Evolutionary conservation across 2,329 filamentous ascomycete genomes (phyloP).

Genomic region (Fusarium coicis): DNA sequence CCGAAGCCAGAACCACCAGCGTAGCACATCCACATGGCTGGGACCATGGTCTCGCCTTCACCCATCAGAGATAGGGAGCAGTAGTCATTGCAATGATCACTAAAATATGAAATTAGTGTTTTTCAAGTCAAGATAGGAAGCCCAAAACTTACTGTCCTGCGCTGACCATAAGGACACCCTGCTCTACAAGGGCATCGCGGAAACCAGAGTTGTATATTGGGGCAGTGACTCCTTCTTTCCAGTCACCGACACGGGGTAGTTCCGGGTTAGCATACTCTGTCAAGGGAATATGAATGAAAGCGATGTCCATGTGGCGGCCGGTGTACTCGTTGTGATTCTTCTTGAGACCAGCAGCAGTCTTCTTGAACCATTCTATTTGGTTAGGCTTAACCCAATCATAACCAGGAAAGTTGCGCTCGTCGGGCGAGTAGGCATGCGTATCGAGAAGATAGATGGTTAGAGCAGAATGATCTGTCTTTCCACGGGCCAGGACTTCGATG

Average conservation of each 20-base stretch:
- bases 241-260: slow-evolving; percentile 72
- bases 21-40: slow-evolving; percentile 97
- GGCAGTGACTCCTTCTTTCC: slow-evolving; percentile 86
- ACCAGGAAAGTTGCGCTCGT: slow-evolving; percentile 87
- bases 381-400: slow-evolving; percentile 97
- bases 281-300: slow-evolving; percentile 96
- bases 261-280: slow-evolving; percentile 81
- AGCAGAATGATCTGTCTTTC: slow-evolving; percentile 84
- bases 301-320: slow-evolving; percentile 92
- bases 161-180: slow-evolving; percentile 87
- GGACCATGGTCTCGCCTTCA: slow-evolving; percentile 60
- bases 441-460: slow-evolving; percentile 95
- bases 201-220: slow-evolving; percentile 94
- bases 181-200: slow-evolving; percentile 85
- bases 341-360: slow-evolving; percentile 78
- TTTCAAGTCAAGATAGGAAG: background rate
- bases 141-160: slow-evolving; percentile 82
- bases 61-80: slow-evolving; percentile 73
- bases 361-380: slow-evolving; percentile 94
- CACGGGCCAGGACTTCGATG: slow-evolving; percentile 86
- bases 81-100: slow-evolving; percentile 97
- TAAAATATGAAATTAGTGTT: slow-evolving; percentile 40
- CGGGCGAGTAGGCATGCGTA: slow-evolving; percentile 89
- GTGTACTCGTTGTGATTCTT: slow-evolving; percentile 85
- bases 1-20: slow-evolving; percentile 92